Evolutionary conservation across 2,329 filamentous ascomycete species (phyloP).

Genomic region (Aspergillus novoparasiticus): DNA sequence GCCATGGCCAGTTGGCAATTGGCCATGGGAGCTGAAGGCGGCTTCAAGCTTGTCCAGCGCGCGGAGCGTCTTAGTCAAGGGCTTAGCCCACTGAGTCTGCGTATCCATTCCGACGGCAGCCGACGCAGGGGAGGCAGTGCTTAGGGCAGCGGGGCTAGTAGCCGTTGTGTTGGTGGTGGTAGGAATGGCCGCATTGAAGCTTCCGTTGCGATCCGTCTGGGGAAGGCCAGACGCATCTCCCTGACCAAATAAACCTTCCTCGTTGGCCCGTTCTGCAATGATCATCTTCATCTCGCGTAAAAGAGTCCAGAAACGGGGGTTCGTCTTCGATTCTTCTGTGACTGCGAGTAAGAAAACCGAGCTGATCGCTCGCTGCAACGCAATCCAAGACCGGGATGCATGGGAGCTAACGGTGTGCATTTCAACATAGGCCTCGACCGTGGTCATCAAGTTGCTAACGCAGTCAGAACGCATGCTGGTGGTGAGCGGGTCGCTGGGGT

Average conservation of each 20-base stretch:
- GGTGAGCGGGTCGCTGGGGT: conserved; percentile 43
- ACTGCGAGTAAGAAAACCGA: conserved; percentile 51
- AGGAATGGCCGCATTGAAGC: conserved; percentile 24
- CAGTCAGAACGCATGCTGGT: conserved; percentile 54
- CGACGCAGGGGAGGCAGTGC: conserved; percentile 32
- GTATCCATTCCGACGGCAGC: conserved; percentile 33
- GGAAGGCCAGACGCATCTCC: conserved; percentile 14
- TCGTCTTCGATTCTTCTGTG: conserved; percentile 47
- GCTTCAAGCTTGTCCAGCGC: conserved; percentile 49
- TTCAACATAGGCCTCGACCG: conserved; percentile 64
- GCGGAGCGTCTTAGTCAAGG: conserved; percentile 48
- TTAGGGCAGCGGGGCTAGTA: conserved; percentile 27
- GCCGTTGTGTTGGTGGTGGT: conserved; percentile 32
- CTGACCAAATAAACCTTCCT: conserved; percentile 34
- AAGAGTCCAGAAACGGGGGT: conserved; percentile 42
- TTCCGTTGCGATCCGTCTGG: conserved; percentile 14
- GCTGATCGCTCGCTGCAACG: conserved; percentile 50
- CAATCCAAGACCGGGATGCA: conserved; percentile 50
- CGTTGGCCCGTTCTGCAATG: conserved; percentile 45
- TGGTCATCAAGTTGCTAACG: conserved; percentile 57
- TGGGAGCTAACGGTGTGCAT: conserved; percentile 49
- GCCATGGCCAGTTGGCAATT: conserved; percentile 10
- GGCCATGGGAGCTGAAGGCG: conserved; percentile 36
- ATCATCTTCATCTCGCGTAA: conserved; percentile 47
- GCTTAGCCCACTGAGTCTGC: conserved; percentile 50